These are phyloP conservation scores for Mycena sanguinolenta DNA, from an alignment of 768 basidiomycete genomes.

Conservation along the genomic window DNA sequence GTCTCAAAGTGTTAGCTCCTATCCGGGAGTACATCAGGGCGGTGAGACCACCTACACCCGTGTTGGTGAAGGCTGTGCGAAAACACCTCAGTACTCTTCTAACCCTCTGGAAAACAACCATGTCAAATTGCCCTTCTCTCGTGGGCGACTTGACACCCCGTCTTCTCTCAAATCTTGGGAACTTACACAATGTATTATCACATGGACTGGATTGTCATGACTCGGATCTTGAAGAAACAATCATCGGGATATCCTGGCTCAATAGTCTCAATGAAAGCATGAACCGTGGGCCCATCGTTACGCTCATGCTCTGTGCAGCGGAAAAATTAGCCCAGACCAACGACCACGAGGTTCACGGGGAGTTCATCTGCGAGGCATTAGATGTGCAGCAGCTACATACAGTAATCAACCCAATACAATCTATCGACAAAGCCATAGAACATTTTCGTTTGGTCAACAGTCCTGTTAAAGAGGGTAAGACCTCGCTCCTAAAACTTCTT, in stretches of 20 bases:
- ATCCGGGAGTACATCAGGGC: neutral
- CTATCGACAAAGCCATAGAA: too few species aligned
- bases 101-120: too few species aligned
- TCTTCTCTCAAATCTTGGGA: constrained; percentile 2
- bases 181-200: neutral
- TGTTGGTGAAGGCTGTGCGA: neutral
- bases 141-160: neutral
- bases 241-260: neutral
- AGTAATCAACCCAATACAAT: too few species aligned
- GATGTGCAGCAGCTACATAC: too few species aligned
- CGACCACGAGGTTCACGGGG: neutral
- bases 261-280: neutral
- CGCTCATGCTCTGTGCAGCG: neutral
- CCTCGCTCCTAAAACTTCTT: too few species aligned
- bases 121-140: neutral
- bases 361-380: neutral
- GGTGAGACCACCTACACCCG: neutral
- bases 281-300: neutral
- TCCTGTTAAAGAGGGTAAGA: too few species aligned
- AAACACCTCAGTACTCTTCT: neutral
- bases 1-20: too few species aligned
- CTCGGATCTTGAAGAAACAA: neutral
- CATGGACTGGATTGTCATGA: neutral
- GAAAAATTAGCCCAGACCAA: neutral
- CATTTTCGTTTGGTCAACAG: too few species aligned